These are phyloP conservation scores for Lonicera japonica DNA, from an alignment of 129 eudicot species.

Conservation along the genomic window DNA sequence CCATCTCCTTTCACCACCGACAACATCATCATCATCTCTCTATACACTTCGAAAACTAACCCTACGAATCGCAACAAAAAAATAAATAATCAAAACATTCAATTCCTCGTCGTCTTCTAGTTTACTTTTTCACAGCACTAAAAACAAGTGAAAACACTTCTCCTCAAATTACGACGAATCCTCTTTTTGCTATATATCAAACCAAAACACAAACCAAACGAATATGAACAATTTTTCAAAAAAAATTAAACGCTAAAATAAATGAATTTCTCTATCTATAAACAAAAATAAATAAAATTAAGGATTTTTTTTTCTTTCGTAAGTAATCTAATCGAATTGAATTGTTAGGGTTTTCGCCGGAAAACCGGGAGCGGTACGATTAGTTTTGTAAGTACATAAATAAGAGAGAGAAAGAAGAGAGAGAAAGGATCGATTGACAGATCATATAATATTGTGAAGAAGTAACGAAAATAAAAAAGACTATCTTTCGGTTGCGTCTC, in stretches of 20 bases:
- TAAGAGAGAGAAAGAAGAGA: not conserved
- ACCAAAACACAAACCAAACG: too few relatives aligned
- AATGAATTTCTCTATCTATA: slow-evolving; percentile 11
- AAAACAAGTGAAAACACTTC: not conserved
- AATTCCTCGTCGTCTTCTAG: slow-evolving; percentile 16
- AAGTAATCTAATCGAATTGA: not conserved
- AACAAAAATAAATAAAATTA: slow-evolving; percentile 6
- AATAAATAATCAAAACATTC: slow-evolving; percentile 13
- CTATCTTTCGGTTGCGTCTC: slow-evolving; percentile 7
- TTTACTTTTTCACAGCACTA: slow-evolving; percentile 19
- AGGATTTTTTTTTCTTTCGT: not conserved
- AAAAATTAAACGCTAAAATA: slow-evolving; percentile 1
- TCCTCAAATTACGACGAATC: slow-evolving; percentile 8
- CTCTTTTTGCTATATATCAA: not conserved
- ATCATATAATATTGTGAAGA: not conserved
- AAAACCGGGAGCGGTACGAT: not conserved
- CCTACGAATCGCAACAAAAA: slow-evolving; percentile 26
- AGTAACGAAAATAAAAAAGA: slow-evolving; percentile 1
- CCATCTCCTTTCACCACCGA: slow-evolving; percentile 25
- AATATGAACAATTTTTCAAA: not conserved
- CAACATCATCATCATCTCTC: slow-evolving; percentile 14
- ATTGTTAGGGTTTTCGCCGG: slow-evolving; percentile 14
- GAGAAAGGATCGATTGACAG: not conserved
- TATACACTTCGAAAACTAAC: not conserved
- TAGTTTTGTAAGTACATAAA: slow-evolving; percentile 7